phyloP scores from a whole-genome alignment of 1,284 basidiomycete species.

The Apiotrichum siamense region DNA sequence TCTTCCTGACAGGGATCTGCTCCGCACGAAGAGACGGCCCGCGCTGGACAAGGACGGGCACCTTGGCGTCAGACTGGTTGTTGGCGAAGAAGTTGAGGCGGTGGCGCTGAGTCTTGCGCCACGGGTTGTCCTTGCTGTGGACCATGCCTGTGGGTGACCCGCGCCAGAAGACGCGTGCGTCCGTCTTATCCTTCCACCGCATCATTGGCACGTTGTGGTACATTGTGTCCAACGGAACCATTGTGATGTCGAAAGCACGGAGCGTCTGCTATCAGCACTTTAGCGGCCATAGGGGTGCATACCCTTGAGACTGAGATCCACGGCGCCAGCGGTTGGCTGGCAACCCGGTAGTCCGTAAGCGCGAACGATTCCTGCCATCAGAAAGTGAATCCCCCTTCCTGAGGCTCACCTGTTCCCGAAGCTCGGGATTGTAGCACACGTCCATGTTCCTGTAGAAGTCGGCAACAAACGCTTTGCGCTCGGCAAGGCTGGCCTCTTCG shows the following conservation, averaged over 20 bases:
- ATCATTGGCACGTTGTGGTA: conserved; percentile 14
- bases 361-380: conserved; percentile 2
- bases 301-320: conserved; percentile 24
- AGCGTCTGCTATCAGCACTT: background rate
- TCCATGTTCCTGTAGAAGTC: conserved; percentile 33
- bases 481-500: background rate
- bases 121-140: conserved; percentile 39
- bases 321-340: conserved; percentile 17
- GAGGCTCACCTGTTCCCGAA: conserved; percentile 28
- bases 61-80: conserved; percentile 16
- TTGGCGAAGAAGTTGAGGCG: conserved; percentile 41
- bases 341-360: conserved; percentile 10
- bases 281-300: background rate
- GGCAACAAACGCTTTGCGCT: conserved; percentile 30
- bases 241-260: conserved; percentile 33
- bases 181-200: conserved; percentile 43
- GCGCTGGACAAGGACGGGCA: conserved; percentile 20
- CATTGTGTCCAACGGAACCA: conserved; percentile 35
- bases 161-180: conserved; percentile 42
- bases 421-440: conserved; percentile 36
- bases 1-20: conserved; percentile 16
- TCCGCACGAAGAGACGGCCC: conserved; percentile 11
- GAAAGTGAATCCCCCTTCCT: background rate
- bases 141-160: conserved; percentile 48
- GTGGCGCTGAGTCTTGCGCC: conserved; percentile 46